phyloP scores from a whole-genome alignment of 148 eudicot species.

The Nepenthes gracilis region DNA sequence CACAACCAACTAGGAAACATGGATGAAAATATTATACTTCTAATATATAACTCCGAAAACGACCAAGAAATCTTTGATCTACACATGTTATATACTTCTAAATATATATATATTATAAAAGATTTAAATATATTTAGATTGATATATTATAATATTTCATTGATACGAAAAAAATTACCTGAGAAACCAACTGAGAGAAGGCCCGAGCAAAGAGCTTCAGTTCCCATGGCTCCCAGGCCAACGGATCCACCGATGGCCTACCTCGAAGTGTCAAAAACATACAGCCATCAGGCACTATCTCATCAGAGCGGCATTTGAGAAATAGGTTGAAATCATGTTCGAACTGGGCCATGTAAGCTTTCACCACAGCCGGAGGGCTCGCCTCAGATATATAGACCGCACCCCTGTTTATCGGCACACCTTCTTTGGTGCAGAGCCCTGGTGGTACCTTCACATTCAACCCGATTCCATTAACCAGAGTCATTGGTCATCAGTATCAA shows the following conservation, averaged over 20 bases:
- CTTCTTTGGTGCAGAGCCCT: background rate
- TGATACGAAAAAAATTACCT: background rate
- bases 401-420: background rate
- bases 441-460: slow-evolving; percentile 6
- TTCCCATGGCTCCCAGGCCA: background rate
- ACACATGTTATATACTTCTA: no score
- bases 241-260: background rate
- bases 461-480: background rate
- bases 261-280: slow-evolving; percentile 3
- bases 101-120: no score
- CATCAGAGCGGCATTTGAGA: slow-evolving; percentile 2
- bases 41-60: no score
- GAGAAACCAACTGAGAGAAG: background rate
- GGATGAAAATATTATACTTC: no score
- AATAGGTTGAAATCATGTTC: slow-evolving; percentile 3
- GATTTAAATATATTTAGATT: no score
- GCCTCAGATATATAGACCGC: background rate
- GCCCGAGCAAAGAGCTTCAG: background rate
- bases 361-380: background rate
- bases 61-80: no score
- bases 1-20: no score
- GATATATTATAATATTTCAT: no score
- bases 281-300: slow-evolving; percentile 6
- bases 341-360: slow-evolving; percentile 8
- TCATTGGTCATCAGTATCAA: no score